A percentile compares a stretch with the other conserved stretches of the same genome.
phyloP scores from a whole-genome alignment of 352 stramenopile genomes.

The Pythium vanterpoolii region DNA sequence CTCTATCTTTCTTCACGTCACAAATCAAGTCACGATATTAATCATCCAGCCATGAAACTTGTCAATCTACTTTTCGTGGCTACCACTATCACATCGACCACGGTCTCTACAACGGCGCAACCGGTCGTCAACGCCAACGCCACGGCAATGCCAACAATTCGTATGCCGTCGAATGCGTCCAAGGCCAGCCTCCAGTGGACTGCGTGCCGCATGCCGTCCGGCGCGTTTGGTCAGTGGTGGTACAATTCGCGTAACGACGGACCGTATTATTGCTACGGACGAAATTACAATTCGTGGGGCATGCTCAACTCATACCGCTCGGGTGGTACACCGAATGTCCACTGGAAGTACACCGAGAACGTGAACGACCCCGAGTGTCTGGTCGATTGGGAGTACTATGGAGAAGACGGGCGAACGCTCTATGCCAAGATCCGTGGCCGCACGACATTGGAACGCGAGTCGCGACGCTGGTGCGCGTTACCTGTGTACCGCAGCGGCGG shows the following conservation, averaged over 20 bases:
- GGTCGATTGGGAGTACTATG: constrained; percentile 4
- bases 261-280: not conserved
- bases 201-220: not conserved
- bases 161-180: too few relatives aligned
- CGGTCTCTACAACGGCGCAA: too few relatives aligned
- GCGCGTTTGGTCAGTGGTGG: not conserved
- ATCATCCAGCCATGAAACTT: too few relatives aligned
- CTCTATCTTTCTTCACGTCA: too few relatives aligned
- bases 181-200: too few relatives aligned
- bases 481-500: constrained; percentile 8
- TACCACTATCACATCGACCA: too few relatives aligned
- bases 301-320: constrained; percentile 10
- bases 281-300: not conserved
- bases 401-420: not conserved
- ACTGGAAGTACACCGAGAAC: constrained; percentile 13
- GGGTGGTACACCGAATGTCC: not conserved
- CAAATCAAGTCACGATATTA: too few relatives aligned
- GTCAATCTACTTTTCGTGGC: too few relatives aligned
- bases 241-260: not conserved
- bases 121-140: too few relatives aligned
- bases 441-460: not conserved
- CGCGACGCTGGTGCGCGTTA: constrained; percentile 8
- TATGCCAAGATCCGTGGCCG: not conserved
- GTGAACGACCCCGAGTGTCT: constrained; percentile 4
- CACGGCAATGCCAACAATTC: too few relatives aligned